Evolutionary conservation across 1,139 yeast genomes (phyloP).

Genomic region (Hyphopichia fennica): DNA sequence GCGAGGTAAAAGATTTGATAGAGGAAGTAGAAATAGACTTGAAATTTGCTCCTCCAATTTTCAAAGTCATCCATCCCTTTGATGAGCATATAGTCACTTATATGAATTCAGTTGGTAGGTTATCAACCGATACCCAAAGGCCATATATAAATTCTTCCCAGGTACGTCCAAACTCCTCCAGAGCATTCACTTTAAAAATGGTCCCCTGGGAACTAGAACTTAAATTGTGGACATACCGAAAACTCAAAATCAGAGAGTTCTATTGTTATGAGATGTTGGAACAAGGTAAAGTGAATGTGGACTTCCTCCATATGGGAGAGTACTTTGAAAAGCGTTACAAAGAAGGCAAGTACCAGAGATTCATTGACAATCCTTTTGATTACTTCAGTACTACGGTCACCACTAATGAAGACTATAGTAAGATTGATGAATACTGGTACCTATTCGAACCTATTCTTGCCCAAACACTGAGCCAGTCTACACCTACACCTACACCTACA

Average conservation of each 20-base stretch:
- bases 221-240: slow-evolving; percentile 1
- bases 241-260: neutral
- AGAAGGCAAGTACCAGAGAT: neutral
- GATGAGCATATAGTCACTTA: neutral
- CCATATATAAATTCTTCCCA: neutral
- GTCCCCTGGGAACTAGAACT: neutral
- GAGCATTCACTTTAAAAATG: neutral
- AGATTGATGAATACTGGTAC: neutral
- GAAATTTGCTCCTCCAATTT: neutral
- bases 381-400: neutral
- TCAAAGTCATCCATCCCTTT: slow-evolving; percentile 1
- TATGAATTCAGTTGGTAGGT: slow-evolving; percentile 1
- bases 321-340: neutral
- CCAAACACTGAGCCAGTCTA: too few species aligned
- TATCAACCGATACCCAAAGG: neutral
- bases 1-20: neutral
- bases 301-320: neutral
- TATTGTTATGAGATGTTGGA: neutral
- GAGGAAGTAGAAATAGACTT: neutral
- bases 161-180: neutral
- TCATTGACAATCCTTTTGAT: neutral
- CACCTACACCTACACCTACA: too few species aligned
- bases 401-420: neutral
- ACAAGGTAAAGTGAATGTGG: neutral
- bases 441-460: too few species aligned